Percentiles rank a stretch among this genome's conserved stretches.
phyloP scores from a whole-genome alignment of 768 basidiomycete genomes.

The Hygrophorus pudorinus region DNA sequence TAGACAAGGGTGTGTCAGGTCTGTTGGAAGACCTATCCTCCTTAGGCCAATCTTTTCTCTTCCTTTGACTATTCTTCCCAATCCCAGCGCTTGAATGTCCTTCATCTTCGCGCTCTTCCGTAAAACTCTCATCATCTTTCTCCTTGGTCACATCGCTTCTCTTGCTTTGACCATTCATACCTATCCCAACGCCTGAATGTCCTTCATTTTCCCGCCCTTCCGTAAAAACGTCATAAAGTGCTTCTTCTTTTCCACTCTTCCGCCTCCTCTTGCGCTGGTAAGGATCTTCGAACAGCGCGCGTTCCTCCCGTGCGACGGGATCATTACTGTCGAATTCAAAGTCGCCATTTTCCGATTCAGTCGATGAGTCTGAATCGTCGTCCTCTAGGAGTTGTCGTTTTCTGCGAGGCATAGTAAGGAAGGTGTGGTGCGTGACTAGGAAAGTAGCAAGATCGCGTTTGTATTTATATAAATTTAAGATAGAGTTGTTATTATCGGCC shows the following conservation, averaged over 20 bases:
- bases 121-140: too few relatives aligned
- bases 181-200: too few relatives aligned
- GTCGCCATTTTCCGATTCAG: constrained; percentile 42
- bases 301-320: constrained; percentile 62
- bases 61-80: too few relatives aligned
- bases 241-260: constrained; percentile 56
- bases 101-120: too few relatives aligned
- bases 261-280: constrained; percentile 63
- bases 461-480: too few relatives aligned
- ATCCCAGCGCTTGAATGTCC: too few relatives aligned
- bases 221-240: constrained; percentile 52
- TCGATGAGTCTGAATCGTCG: constrained; percentile 58
- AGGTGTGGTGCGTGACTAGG: too few relatives aligned
- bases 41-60: too few relatives aligned
- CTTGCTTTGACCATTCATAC: too few relatives aligned
- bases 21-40: constrained; percentile 31
- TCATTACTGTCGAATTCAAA: constrained; percentile 38
- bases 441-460: too few relatives aligned
- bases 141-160: too few relatives aligned
- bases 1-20: constrained; percentile 47
- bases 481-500: constrained; percentile 21
- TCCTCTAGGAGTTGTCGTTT: constrained; percentile 72
- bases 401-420: constrained; percentile 51
- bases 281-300: constrained; percentile 66
- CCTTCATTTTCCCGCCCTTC: too few relatives aligned